phyloP scores from a whole-genome alignment of 2,329 filamentous ascomycete species.

The Curvularia sp. region DNA sequence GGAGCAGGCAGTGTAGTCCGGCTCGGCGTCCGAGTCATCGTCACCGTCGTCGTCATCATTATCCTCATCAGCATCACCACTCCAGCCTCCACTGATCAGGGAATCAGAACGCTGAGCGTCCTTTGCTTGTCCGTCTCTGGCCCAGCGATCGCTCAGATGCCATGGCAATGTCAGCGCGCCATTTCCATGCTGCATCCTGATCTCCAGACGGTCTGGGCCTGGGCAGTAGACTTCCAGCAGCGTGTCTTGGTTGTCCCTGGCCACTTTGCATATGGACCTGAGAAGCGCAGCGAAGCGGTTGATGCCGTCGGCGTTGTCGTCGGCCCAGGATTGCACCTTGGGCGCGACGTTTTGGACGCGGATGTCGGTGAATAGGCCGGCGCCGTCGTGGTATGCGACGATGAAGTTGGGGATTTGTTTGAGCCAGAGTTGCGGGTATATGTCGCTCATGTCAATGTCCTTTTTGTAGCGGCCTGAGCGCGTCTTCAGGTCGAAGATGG shows the following conservation, averaged over 20 bases:
- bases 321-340: slow-evolving; percentile 54
- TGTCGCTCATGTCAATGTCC: slow-evolving; percentile 50
- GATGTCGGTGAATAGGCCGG: slow-evolving; percentile 55
- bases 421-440: slow-evolving; percentile 59
- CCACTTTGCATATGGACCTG: slow-evolving; percentile 40
- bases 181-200: slow-evolving; percentile 43
- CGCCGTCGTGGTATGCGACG: slow-evolving; percentile 58
- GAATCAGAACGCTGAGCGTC: neutral
- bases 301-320: slow-evolving; percentile 44
- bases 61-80: slow-evolving; percentile 1
- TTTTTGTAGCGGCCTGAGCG: slow-evolving; percentile 47
- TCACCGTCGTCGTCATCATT: neutral
- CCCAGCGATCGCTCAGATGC: slow-evolving; percentile 21
- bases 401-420: slow-evolving; percentile 61
- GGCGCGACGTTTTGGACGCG: slow-evolving; percentile 49
- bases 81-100: neutral
- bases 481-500: slow-evolving; percentile 64
- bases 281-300: slow-evolving; percentile 40
- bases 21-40: slow-evolving; percentile 22
- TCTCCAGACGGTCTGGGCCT: slow-evolving; percentile 43
- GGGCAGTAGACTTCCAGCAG: slow-evolving; percentile 49
- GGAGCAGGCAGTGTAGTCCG: slow-evolving; percentile 50
- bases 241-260: slow-evolving; percentile 22
- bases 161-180: slow-evolving; percentile 35
- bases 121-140: neutral